Percentiles rank a stretch among this genome's conserved stretches.
Conservation (phyloP, 192 early-diverging fungal species). For the Funneliformis mosseae region DNA sequence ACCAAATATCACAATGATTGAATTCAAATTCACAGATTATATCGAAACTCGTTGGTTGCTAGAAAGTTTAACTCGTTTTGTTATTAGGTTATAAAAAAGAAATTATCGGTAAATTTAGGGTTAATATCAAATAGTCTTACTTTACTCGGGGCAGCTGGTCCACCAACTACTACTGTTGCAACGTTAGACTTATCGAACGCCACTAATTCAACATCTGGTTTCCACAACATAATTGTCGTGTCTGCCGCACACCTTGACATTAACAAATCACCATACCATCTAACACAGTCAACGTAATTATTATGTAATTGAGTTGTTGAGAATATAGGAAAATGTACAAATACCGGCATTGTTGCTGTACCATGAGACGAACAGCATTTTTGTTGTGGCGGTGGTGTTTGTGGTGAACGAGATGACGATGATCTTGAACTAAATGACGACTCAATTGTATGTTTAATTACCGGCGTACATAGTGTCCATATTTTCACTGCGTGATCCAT, state of each 20-base stretch:
- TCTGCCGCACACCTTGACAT: conserved; percentile 25
- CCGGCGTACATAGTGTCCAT: conserved; percentile 31
- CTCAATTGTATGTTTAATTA: conserved; percentile 12
- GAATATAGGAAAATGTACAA: conserved; percentile 28
- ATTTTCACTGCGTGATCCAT: conserved; percentile 32
- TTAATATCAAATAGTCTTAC: background rate
- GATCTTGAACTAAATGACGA: background rate
- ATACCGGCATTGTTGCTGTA: background rate
- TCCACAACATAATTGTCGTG: conserved; percentile 25
- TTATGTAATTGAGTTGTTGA: conserved; percentile 23
- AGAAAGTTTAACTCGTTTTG: background rate
- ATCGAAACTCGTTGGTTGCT: conserved; percentile 26
- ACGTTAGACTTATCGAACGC: conserved; percentile 9
- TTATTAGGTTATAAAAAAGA: background rate
- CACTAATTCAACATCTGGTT: conserved; percentile 16
- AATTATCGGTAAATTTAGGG: background rate
- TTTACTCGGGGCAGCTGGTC: conserved; percentile 5
- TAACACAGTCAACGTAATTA: conserved; percentile 29
- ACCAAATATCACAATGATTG: conserved; percentile 29
- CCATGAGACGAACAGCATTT: background rate
- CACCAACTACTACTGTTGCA: conserved; percentile 21
- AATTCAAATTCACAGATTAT: conserved; percentile 32
- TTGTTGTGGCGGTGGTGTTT: background rate
- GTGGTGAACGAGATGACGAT: background rate
- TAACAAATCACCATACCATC: conserved; percentile 34